These are phyloP conservation scores for Colletotrichum tofieldiae DNA, from an alignment of 2,329 filamentous ascomycete genomes.

Conservation along the genomic window DNA sequence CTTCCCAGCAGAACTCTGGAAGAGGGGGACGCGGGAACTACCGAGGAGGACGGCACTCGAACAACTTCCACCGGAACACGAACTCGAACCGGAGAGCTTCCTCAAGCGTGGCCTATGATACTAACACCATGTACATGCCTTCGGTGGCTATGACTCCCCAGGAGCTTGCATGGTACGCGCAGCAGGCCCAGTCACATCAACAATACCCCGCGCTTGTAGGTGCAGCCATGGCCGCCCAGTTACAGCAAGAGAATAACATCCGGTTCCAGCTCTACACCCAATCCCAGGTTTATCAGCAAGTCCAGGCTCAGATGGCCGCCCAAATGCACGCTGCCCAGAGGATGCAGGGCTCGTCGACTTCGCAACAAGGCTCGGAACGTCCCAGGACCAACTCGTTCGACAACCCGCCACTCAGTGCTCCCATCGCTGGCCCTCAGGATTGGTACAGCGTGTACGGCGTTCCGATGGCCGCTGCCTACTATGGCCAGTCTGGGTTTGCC, in stretches of 20 bases:
- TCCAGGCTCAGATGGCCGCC: conserved; percentile 43
- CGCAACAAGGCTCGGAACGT: conserved; percentile 59
- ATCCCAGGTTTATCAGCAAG: conserved; percentile 44
- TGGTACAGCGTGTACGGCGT: conserved; percentile 67
- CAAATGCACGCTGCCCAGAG: conserved; percentile 43
- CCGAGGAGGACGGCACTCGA: conserved; percentile 65
- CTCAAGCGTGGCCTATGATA: conserved; percentile 68
- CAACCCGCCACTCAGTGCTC: conserved; percentile 72
- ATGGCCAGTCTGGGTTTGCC: conserved; percentile 65
- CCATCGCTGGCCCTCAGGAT: conserved; percentile 65
- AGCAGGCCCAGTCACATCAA: conserved; percentile 56
- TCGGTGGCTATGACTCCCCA: conserved; percentile 60
- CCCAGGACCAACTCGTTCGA: conserved; percentile 77
- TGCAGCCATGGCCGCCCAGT: conserved; percentile 43
- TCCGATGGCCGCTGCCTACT: conserved; percentile 59
- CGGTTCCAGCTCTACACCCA: conserved; percentile 43
- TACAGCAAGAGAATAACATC: conserved; percentile 44
- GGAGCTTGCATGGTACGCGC: conserved; percentile 65
- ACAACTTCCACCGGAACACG: conserved; percentile 60
- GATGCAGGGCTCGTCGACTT: conserved; percentile 35
- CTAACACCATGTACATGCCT: conserved; percentile 61
- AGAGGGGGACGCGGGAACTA: conserved; percentile 66
- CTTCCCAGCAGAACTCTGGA: conserved; percentile 70
- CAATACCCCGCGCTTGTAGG: conserved; percentile 52
- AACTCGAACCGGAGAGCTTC: conserved; percentile 68